These are phyloP conservation scores for Withania somnifera DNA, from an alignment of 305 asterid genomes.

Conservation along the genomic window DNA sequence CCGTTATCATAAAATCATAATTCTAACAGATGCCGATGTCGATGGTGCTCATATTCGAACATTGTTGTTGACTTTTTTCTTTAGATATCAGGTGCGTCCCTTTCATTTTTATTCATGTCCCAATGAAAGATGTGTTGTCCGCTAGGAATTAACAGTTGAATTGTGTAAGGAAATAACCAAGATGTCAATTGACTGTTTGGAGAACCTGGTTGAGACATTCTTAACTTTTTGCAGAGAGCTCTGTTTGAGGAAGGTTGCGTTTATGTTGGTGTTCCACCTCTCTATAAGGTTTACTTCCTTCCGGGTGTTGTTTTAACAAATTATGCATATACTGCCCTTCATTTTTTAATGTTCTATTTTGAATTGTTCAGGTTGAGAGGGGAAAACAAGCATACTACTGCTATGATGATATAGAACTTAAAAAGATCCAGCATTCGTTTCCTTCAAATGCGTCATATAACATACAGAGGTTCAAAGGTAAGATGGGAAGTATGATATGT, in stretches of 20 bases:
- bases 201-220: constrained; percentile 9
- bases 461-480: constrained; percentile 98
- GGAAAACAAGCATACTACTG: constrained; percentile 82
- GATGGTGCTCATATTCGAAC: constrained; percentile 99
- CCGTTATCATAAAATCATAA: constrained; percentile 94
- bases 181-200: neutral
- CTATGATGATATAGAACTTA: constrained; percentile 72
- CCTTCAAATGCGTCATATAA: constrained; percentile 88
- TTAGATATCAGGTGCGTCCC: constrained; percentile 72
- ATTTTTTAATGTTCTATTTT: constrained; percentile 1
- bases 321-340: constrained; percentile 4
- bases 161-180: neutral
- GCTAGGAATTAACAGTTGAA: neutral
- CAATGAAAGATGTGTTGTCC: neutral
- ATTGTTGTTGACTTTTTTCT: constrained; percentile 81
- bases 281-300: constrained; percentile 59
- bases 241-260: constrained; percentile 89
- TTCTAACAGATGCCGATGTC: constrained; percentile 94
- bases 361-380: constrained; percentile 67
- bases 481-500: neutral
- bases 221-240: constrained; percentile 58
- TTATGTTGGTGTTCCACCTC: constrained; percentile 97
- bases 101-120: neutral
- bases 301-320: neutral
- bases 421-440: constrained; percentile 49